Percentiles rank a stretch among this genome's conserved stretches.
Evolutionary conservation across 345 rosid species (phyloP).

Genomic region (Eucalyptus regnans): DNA sequence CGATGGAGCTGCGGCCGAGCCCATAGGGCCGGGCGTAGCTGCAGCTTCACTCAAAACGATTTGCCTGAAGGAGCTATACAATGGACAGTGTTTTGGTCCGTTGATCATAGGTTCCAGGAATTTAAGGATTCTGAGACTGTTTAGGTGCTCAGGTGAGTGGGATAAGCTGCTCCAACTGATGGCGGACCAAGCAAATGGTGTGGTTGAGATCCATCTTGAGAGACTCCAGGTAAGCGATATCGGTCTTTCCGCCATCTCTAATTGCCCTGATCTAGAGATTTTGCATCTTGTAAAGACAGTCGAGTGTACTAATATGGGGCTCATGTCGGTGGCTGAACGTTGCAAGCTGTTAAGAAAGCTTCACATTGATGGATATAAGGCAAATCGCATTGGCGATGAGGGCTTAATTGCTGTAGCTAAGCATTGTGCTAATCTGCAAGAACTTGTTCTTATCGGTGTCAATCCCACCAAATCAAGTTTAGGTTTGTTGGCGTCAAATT

Average conservation of each 20-base stretch:
- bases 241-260: conserved; percentile 43
- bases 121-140: conserved; percentile 56
- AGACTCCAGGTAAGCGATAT: conserved; percentile 55
- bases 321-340: conserved; percentile 32
- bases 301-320: conserved; percentile 51
- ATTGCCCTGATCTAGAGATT: conserved; percentile 50
- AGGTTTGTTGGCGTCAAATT: conserved; percentile 46
- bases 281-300: conserved; percentile 67
- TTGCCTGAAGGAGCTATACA: conserved; percentile 66
- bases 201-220: conserved; percentile 68
- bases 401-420: conserved; percentile 49
- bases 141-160: conserved; percentile 85
- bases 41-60: conserved; percentile 46
- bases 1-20: conserved; percentile 42
- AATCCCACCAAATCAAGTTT: conserved; percentile 50
- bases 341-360: conserved; percentile 65
- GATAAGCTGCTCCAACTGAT: conserved; percentile 41
- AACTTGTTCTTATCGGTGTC: conserved; percentile 63
- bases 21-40: conserved; percentile 54
- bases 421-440: conserved; percentile 53
- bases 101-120: conserved; percentile 49
- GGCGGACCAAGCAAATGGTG: conserved; percentile 19
- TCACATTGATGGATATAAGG: conserved; percentile 73
- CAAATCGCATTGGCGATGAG: conserved; percentile 55
- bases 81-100: conserved; percentile 74